These are phyloP conservation scores for Aspergillus persii DNA, from an alignment of 2,329 filamentous ascomycete species.

Conservation along the genomic window DNA sequence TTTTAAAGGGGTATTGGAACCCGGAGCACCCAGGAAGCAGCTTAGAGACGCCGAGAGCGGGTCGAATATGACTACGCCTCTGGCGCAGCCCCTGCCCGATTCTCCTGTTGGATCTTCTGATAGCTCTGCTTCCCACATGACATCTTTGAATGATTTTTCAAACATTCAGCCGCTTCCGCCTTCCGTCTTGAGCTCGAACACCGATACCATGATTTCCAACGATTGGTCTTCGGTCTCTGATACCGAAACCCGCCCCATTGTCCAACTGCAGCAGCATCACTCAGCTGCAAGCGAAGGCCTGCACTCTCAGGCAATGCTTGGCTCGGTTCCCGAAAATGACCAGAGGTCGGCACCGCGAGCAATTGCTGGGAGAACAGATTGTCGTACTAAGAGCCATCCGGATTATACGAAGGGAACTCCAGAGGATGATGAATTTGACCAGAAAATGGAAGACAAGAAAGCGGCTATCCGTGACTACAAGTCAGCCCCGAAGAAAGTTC, in stretches of 20 bases:
- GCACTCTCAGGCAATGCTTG: constrained; percentile 23
- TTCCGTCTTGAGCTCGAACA: constrained; percentile 41
- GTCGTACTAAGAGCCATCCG: constrained; percentile 30
- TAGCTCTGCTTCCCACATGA: constrained; percentile 28
- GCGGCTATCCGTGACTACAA: constrained; percentile 50
- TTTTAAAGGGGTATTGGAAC: constrained; percentile 44
- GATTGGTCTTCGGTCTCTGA: constrained; percentile 31
- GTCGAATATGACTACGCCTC: constrained; percentile 57
- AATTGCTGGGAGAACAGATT: constrained; percentile 38
- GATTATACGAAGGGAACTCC: constrained; percentile 28
- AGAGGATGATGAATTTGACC: constrained; percentile 39
- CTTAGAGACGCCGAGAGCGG: constrained; percentile 47
- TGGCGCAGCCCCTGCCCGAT: constrained; percentile 50
- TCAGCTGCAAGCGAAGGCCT: constrained; percentile 28
- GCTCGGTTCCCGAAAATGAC: constrained; percentile 26
- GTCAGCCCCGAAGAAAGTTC: constrained; percentile 48
- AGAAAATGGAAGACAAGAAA: constrained; percentile 42
- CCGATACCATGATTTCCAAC: constrained; percentile 26
- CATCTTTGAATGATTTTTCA: constrained; percentile 32
- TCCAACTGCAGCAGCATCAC: constrained; percentile 21
- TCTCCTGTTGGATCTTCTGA: constrained; percentile 34
- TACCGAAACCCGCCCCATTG: constrained; percentile 17
- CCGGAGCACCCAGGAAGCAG: constrained; percentile 29
- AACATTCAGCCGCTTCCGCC: constrained; percentile 44
- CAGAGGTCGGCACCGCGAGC: constrained; percentile 43